Evolutionary conservation across 495 filamentous ascomycete genomes (phyloP).

Genomic region (Penicillium pulvis): DNA sequence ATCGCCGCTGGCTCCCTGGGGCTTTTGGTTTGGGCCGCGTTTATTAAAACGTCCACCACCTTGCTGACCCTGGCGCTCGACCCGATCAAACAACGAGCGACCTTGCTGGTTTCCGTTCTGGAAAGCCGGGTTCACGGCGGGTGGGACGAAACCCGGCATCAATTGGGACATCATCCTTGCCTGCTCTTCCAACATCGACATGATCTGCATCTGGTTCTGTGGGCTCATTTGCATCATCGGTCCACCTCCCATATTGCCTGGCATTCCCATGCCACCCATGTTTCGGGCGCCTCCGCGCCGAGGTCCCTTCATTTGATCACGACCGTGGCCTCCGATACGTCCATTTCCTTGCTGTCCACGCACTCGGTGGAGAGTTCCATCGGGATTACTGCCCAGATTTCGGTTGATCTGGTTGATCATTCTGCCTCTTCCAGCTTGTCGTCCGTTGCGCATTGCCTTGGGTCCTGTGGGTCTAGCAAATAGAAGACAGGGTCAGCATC

Average conservation of each 20-base stretch:
- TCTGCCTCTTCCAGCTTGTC: slow-evolving; percentile 61
- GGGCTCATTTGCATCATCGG: slow-evolving; percentile 59
- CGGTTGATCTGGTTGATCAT: slow-evolving; percentile 87
- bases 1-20: slow-evolving; percentile 38
- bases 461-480: slow-evolving; percentile 81
- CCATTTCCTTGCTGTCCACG: slow-evolving; percentile 70
- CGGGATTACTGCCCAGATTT: slow-evolving; percentile 73
- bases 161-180: slow-evolving; percentile 79
- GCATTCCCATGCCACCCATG: slow-evolving; percentile 50
- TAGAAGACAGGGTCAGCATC: slow-evolving; percentile 21
- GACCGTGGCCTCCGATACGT: slow-evolving; percentile 72
- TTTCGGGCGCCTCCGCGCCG: slow-evolving; percentile 51
- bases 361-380: slow-evolving; percentile 78
- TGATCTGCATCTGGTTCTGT: slow-evolving; percentile 76
- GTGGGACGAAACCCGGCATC: slow-evolving; percentile 50
- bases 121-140: slow-evolving; percentile 58
- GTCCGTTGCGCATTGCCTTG: slow-evolving; percentile 86
- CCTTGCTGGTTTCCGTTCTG: slow-evolving; percentile 53
- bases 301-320: slow-evolving; percentile 73
- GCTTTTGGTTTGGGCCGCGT: slow-evolving; percentile 29
- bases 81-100: slow-evolving; percentile 78
- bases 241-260: slow-evolving; percentile 43
- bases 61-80: slow-evolving; percentile 52
- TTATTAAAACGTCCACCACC: slow-evolving; percentile 40
- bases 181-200: slow-evolving; percentile 87